Conservation (phyloP, 768 basidiomycete species). For the Trametes cingulata region DNA sequence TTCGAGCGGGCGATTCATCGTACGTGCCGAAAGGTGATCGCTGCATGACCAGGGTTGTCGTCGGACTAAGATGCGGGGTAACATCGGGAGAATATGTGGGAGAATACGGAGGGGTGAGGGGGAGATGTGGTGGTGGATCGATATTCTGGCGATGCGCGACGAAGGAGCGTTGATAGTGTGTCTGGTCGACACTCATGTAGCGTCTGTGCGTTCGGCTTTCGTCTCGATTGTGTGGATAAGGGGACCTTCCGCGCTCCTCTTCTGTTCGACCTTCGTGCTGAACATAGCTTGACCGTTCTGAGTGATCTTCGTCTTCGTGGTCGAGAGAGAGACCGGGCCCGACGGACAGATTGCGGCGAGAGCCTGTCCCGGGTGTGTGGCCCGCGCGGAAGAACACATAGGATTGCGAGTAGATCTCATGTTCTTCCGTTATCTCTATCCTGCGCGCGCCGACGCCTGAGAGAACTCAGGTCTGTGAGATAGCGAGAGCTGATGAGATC, state of each 20-base stretch:
- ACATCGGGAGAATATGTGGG: constrained; percentile 26
- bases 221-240: not conserved
- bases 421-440: constrained; percentile 77
- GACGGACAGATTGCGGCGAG: constrained; percentile 50
- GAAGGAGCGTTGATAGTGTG: constrained; percentile 32
- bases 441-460: constrained; percentile 68
- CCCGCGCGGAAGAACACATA: constrained; percentile 74
- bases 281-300: constrained; percentile 28
- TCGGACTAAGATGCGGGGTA: constrained; percentile 18
- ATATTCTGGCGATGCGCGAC: constrained; percentile 30
- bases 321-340: constrained; percentile 52
- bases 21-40: constrained; percentile 16
- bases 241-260: constrained; percentile 27
- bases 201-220: constrained; percentile 15
- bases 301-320: constrained; percentile 39
- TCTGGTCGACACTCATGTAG: constrained; percentile 35
- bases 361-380: constrained; percentile 37
- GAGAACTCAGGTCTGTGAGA: not conserved
- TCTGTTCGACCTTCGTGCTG: constrained; percentile 29
- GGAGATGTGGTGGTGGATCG: constrained; percentile 24
- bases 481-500: not conserved
- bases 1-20: constrained; percentile 26
- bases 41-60: constrained; percentile 16
- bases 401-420: constrained; percentile 68
- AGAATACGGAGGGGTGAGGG: constrained; percentile 34